These are phyloP conservation scores for Hymenoscyphus albidus DNA, from an alignment of 2,329 filamentous ascomycete genomes.

Conservation along the genomic window DNA sequence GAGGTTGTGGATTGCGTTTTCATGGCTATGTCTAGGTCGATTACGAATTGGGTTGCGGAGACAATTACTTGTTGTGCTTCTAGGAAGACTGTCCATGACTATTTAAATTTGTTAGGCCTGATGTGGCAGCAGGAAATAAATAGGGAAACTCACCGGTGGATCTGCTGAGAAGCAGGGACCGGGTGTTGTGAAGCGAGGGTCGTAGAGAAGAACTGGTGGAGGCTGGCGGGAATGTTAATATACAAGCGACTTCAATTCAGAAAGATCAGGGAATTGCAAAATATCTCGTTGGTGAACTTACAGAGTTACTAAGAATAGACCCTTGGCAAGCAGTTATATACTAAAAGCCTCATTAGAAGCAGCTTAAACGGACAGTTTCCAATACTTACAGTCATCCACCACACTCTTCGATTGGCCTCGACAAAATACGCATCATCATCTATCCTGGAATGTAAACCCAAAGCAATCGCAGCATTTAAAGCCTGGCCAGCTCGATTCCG, in stretches of 20 bases:
- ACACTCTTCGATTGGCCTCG: conserved; percentile 45
- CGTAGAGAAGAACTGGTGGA: conserved; percentile 42
- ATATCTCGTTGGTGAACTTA: not conserved
- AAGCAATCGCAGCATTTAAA: conserved; percentile 43
- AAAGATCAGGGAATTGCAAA: not conserved
- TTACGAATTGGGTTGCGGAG: conserved; percentile 45
- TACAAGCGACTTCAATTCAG: not conserved
- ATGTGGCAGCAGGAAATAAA: not conserved
- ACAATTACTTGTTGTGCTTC: conserved; percentile 47
- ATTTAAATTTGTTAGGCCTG: not conserved
- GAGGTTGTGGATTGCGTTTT: conserved; percentile 39
- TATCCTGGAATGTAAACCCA: conserved; percentile 41
- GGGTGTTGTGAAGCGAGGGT: conserved; percentile 44
- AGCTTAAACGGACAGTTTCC: not conserved
- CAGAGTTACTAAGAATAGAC: conserved; percentile 12
- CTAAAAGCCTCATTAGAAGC: conserved; percentile 22
- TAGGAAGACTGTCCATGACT: conserved; percentile 42
- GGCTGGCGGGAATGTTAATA: not conserved
- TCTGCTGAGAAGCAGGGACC: conserved; percentile 42
- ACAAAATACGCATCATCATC: conserved; percentile 40
- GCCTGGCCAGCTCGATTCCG: conserved; percentile 46
- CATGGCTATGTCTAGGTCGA: conserved; percentile 44
- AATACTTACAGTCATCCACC: conserved; percentile 50
- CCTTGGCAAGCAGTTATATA: conserved; percentile 49
- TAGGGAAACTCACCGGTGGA: conserved; percentile 34